Conservation (phyloP, 2,329 filamentous ascomycete species). For the Pyrenochaeta sp. region DNA sequence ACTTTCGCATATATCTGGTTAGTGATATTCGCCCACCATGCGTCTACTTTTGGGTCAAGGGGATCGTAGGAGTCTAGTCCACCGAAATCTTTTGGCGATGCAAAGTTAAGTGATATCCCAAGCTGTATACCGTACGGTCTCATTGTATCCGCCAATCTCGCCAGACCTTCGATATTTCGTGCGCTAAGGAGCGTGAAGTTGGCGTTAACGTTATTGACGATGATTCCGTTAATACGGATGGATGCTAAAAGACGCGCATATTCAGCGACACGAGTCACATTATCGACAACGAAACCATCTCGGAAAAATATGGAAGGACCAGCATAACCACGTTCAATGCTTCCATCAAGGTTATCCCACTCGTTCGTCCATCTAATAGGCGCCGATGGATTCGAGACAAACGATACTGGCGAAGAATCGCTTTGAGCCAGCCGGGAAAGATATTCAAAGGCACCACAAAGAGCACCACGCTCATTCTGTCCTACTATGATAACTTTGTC, state of each 20-base stretch:
- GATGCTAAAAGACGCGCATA: slow-evolving; percentile 74
- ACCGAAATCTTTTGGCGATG: slow-evolving; percentile 65
- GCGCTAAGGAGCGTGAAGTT: slow-evolving; percentile 65
- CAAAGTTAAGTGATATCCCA: slow-evolving; percentile 74
- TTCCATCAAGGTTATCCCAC: slow-evolving; percentile 76
- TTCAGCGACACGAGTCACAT: slow-evolving; percentile 67
- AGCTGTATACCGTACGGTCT: slow-evolving; percentile 72
- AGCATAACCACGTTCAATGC: slow-evolving; percentile 73
- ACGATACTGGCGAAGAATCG: slow-evolving; percentile 59
- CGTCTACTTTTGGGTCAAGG: slow-evolving; percentile 65
- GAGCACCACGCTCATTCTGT: slow-evolving; percentile 70
- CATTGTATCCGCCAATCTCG: slow-evolving; percentile 69
- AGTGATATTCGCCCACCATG: slow-evolving; percentile 70
- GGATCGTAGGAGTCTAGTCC: slow-evolving; percentile 71
- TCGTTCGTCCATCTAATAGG: slow-evolving; percentile 76
- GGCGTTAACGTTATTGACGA: slow-evolving; percentile 78
- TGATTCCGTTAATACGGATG: slow-evolving; percentile 70
- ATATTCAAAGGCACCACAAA: slow-evolving; percentile 76
- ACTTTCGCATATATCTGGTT: slow-evolving; percentile 66
- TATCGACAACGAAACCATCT: slow-evolving; percentile 63
- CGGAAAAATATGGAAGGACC: slow-evolving; percentile 74
- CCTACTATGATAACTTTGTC: slow-evolving; percentile 66
- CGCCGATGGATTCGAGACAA: slow-evolving; percentile 65
- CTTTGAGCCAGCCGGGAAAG: slow-evolving; percentile 70
- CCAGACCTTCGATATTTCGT: slow-evolving; percentile 68